Conservation (phyloP, 176 grass and related monocot species). For the sorghum (Sorghum bicolor) region Sorghum_bicolor_NCBIv3 NC_012870.2:4883001-4883500, state of each 20-base stretch:
- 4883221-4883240: conserved; percentile 5
- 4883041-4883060: conserved; percentile 39
- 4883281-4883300: not conserved
- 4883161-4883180: not conserved
- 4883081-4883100: not conserved
- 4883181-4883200: not conserved
- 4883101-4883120: conserved; percentile 40
- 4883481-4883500: too few species aligned
- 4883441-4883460: too few species aligned
- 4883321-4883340: too few species aligned
- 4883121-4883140: conserved; percentile 11
- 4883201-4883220: not conserved
- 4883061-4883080: conserved; percentile 44
- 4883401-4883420: too few species aligned
- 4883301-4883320: not conserved
- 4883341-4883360: not conserved
- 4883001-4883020: not conserved
- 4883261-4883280: not conserved
- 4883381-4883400: too few species aligned
- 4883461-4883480: too few species aligned
- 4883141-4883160: conserved; percentile 60
- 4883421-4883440: too few species aligned
- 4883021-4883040: conserved; percentile 19
- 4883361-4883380: too few species aligned
- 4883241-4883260: not conserved